A percentile compares a stretch with the other conserved stretches of the same genome.
These are phyloP conservation scores for Phytophthora pistaciae DNA, from an alignment of 352 stramenopile species.

Conservation along the genomic window DNA sequence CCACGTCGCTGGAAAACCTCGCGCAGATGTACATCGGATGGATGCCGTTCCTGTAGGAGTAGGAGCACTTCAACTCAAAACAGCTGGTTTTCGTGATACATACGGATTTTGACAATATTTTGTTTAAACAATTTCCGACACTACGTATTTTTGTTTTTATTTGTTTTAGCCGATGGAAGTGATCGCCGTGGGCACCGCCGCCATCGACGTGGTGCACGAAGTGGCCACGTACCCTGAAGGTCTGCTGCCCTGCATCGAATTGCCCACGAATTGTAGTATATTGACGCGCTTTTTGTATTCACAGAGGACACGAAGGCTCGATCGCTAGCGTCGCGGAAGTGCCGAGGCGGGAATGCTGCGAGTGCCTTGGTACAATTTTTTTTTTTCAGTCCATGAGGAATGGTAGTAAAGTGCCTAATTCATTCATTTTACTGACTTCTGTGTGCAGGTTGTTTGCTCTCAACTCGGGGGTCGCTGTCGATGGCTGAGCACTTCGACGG, in stretches of 20 bases:
- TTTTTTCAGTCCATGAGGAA: background rate
- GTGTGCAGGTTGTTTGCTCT: constrained; percentile 56
- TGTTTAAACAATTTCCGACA: background rate
- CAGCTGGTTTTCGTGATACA: background rate
- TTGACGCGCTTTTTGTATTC: background rate
- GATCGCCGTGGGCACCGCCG: constrained; percentile 74
- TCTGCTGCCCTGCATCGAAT: constrained; percentile 14
- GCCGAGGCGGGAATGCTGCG: constrained; percentile 75
- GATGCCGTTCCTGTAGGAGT: constrained; percentile 89
- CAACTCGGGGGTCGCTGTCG: constrained; percentile 60
- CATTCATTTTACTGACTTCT: background rate
- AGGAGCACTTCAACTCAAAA: constrained; percentile 1
- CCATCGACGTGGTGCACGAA: constrained; percentile 77
- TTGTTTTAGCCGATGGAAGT: constrained; percentile 49
- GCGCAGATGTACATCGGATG: constrained; percentile 97
- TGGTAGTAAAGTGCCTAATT: background rate
- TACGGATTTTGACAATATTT: background rate
- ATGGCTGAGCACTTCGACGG: constrained; percentile 73
- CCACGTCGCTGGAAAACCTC: constrained; percentile 93
- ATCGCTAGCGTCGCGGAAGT: constrained; percentile 57
- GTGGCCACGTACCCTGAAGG: constrained; percentile 66
- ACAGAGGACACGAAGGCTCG: constrained; percentile 56
- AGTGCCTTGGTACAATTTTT: constrained; percentile 57
- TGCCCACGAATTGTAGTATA: background rate
- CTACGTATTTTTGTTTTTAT: background rate